These are phyloP conservation scores for Neurospora sp. DNA, from an alignment of 495 filamentous ascomycete species.

Conservation along the genomic window DNA sequence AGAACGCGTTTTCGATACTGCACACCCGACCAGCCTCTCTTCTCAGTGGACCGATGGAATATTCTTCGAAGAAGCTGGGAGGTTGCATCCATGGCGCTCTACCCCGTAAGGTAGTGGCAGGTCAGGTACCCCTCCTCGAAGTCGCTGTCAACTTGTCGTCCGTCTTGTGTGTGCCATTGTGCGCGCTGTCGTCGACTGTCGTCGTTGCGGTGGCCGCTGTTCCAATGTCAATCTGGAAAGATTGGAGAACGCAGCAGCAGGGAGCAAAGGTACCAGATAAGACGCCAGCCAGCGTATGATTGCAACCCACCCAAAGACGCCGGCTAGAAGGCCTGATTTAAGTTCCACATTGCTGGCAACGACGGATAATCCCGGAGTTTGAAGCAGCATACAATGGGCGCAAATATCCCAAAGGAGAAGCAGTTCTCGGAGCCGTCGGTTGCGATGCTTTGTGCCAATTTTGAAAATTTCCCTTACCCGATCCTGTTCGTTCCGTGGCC, in stretches of 20 bases:
- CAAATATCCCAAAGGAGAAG: not conserved
- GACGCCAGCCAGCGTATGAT: not conserved
- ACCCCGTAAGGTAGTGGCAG: not conserved
- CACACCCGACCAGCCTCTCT: not conserved
- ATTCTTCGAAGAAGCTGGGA: not conserved
- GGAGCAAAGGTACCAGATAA: not conserved
- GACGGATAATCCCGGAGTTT: not conserved
- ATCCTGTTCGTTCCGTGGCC: not conserved
- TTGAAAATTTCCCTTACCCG: not conserved
- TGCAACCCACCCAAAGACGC: not conserved
- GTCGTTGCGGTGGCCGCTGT: not conserved
- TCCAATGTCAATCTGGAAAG: not conserved
- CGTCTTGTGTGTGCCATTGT: not conserved
- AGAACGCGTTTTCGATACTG: not conserved
- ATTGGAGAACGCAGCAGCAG: not conserved
- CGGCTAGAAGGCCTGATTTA: not conserved
- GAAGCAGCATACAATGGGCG: not conserved
- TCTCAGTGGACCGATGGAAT: not conserved
- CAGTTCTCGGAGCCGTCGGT: not conserved
- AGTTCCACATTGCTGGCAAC: not conserved
- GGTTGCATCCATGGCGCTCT: not conserved
- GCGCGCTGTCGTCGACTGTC: not conserved
- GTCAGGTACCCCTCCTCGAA: not conserved
- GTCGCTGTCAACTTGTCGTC: not conserved
- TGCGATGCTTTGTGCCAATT: not conserved